phyloP scores from a whole-genome alignment of 2,329 filamentous ascomycete genomes.

The Macrophomina tecta region DNA sequence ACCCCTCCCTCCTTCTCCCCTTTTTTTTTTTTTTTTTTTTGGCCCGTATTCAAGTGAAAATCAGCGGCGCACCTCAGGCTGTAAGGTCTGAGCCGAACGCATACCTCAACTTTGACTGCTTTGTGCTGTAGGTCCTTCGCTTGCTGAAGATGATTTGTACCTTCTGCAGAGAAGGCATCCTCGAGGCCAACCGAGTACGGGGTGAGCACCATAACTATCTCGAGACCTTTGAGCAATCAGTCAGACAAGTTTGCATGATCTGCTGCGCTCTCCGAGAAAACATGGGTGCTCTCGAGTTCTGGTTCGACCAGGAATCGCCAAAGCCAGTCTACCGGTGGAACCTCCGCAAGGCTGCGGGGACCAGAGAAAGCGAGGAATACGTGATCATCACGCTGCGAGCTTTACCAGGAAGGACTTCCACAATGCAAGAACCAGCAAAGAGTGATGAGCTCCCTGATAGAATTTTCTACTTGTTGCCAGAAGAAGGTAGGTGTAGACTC shows the following conservation, averaged over 20 bases:
- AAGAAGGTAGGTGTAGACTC: background rate
- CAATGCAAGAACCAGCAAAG: too few relatives aligned
- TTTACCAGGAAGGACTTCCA: background rate
- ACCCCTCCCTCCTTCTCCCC: too few relatives aligned
- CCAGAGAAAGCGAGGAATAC: background rate
- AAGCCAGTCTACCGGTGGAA: conserved; percentile 2
- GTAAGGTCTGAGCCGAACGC: too few relatives aligned
- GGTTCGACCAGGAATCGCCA: background rate
- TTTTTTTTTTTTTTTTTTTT: too few relatives aligned
- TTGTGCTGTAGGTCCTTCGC: too few relatives aligned
- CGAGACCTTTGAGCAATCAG: background rate
- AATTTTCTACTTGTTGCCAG: conserved; percentile 3
- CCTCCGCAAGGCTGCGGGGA: background rate
- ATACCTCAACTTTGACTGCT: too few relatives aligned
- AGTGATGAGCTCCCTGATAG: background rate
- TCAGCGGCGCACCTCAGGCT: too few relatives aligned
- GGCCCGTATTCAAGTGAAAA: too few relatives aligned
- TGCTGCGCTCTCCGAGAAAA: background rate
- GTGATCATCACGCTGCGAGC: conserved; percentile 1
- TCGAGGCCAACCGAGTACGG: background rate
- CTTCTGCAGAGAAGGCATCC: background rate
- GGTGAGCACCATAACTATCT: background rate
- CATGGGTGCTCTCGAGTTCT: too few relatives aligned
- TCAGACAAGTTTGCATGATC: background rate
- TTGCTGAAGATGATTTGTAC: background rate